Evolutionary conservation across 768 basidiomycete genomes (phyloP).

Genomic region (Cystoderma amianthinum): DNA sequence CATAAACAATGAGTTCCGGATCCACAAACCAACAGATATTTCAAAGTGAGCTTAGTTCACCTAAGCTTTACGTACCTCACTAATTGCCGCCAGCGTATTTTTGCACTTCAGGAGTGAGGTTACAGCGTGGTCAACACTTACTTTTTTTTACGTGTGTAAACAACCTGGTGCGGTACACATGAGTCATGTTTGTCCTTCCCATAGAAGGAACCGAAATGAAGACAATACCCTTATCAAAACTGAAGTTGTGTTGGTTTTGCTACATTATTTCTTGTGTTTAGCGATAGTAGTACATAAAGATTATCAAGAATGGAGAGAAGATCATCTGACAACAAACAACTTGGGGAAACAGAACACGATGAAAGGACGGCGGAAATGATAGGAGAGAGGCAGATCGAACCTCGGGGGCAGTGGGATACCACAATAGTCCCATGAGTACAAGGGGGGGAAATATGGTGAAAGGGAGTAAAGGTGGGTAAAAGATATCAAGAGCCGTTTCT

Average conservation of each 20-base stretch:
- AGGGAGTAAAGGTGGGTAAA: conserved; percentile 17
- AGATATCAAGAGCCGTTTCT: conserved; percentile 16
- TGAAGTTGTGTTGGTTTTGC: conserved; percentile 14
- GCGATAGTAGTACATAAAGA: conserved; percentile 35
- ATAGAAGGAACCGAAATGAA: too few species aligned
- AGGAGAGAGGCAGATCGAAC: conserved; percentile 12
- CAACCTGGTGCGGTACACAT: too few species aligned
- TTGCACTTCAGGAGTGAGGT: too few species aligned
- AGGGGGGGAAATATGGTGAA: conserved; percentile 15
- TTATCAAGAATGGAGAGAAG: conserved; percentile 22
- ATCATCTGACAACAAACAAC: conserved; percentile 9
- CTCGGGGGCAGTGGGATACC: conserved; percentile 3
- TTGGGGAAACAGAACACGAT: conserved; percentile 22
- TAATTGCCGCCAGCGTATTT: too few species aligned
- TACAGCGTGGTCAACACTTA: too few species aligned
- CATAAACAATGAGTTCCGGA: too few species aligned
- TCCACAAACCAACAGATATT: too few species aligned
- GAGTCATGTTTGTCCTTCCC: too few species aligned
- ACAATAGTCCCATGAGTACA: conserved; percentile 17
- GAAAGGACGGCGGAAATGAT: conserved; percentile 15
- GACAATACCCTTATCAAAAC: too few species aligned
- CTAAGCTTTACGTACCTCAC: too few species aligned
- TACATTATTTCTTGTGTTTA: conserved; percentile 33
- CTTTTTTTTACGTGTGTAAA: too few species aligned
- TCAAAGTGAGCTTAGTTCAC: too few species aligned